phyloP scores from a whole-genome alignment of 441 rosid genomes.

The Daphne laureola region DNA sequence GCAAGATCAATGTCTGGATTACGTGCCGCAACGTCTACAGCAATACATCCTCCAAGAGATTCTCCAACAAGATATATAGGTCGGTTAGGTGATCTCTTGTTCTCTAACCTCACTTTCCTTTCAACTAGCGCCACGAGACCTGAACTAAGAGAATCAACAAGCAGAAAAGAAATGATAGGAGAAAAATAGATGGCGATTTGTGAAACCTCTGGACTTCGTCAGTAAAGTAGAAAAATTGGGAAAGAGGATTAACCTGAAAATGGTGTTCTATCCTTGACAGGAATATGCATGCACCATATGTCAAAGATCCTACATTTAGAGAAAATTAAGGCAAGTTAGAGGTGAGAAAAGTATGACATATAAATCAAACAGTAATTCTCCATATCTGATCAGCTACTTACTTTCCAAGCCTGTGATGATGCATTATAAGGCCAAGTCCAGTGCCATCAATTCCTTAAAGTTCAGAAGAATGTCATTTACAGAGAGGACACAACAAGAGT shows the following conservation, averaged over 20 bases:
- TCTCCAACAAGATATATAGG: conserved; percentile 77
- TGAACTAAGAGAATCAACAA: conserved; percentile 16
- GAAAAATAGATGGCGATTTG: not conserved
- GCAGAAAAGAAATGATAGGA: not conserved
- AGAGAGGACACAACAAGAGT: not conserved
- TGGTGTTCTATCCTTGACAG: conserved; percentile 49
- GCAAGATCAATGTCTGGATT: conserved; percentile 56
- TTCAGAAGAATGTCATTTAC: not conserved
- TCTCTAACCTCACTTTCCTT: conserved; percentile 32
- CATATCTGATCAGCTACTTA: conserved; percentile 34
- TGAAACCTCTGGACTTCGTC: not conserved
- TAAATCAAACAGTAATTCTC: conserved; percentile 33
- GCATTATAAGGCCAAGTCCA: conserved; percentile 70
- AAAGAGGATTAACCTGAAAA: conserved; percentile 24
- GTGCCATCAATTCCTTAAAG: conserved; percentile 75
- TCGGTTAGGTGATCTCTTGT: conserved; percentile 26
- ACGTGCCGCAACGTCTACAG: conserved; percentile 54
- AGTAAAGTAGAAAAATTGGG: not conserved
- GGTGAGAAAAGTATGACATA: not conserved
- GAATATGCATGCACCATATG: conserved; percentile 60
- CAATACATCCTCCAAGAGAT: conserved; percentile 64
- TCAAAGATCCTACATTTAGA: conserved; percentile 45
- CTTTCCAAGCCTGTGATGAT: conserved; percentile 61
- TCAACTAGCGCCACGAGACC: conserved; percentile 53
- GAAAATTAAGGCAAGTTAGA: conserved; percentile 3